Evolutionary conservation across 192 early-diverging fungal genomes (phyloP).

Genomic region (Backusella sp.): DNA sequence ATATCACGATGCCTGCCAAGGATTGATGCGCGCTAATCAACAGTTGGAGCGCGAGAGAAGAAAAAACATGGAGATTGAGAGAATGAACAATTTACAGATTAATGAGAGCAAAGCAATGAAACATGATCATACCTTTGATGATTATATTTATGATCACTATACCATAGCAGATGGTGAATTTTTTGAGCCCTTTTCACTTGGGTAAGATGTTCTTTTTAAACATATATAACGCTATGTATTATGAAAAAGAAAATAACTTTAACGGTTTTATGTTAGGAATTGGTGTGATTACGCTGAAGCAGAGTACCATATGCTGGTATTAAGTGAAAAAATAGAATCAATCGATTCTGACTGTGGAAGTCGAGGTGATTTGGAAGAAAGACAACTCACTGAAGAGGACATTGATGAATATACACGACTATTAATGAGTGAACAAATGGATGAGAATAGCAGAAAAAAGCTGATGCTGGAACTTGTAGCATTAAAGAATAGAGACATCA

Average conservation of each 20-base stretch:
- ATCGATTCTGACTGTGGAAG: not conserved
- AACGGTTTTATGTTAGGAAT: not conserved
- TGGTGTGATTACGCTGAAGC: slow-evolving; percentile 14
- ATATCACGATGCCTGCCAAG: slow-evolving; percentile 36
- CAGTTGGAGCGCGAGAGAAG: not conserved
- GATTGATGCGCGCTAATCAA: slow-evolving; percentile 3
- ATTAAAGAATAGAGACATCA: not conserved
- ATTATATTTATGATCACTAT: not conserved
- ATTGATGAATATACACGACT: not conserved
- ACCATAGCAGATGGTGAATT: not conserved
- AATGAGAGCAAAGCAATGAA: not conserved
- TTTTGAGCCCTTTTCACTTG: not conserved
- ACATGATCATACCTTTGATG: not conserved
- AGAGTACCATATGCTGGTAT: not conserved
- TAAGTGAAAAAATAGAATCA: not conserved
- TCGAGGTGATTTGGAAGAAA: not conserved
- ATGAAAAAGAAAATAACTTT: not conserved
- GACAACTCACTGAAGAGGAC: not conserved
- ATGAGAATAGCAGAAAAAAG: not conserved
- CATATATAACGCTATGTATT: not conserved
- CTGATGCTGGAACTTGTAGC: not conserved
- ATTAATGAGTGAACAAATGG: not conserved
- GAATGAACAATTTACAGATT: not conserved
- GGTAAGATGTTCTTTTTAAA: not conserved
- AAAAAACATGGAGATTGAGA: not conserved